A percentile compares a stretch with the other conserved stretches of the same genome.
These are phyloP conservation scores for Chytridium lagenaria DNA, from an alignment of 371 early-diverging fungal species.

Conservation along the genomic window DNA sequence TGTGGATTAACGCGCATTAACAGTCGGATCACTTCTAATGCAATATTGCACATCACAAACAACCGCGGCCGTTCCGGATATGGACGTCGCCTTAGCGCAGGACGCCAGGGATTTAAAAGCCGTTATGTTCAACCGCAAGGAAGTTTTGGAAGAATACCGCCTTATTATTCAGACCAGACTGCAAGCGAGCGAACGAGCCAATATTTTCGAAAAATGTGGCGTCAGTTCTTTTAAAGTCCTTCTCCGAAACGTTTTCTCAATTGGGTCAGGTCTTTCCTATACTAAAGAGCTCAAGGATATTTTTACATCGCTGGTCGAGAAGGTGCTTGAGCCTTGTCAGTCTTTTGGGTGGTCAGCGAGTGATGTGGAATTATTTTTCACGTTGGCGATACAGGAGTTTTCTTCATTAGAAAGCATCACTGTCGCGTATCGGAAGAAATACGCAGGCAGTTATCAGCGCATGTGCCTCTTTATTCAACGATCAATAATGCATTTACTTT, in stretches of 20 bases:
- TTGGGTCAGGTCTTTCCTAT: conserved; percentile 58
- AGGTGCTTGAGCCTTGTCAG: conserved; percentile 56
- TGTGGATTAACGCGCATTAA: not conserved
- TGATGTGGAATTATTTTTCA: conserved; percentile 40
- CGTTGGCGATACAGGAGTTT: conserved; percentile 16
- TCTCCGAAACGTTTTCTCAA: conserved; percentile 54
- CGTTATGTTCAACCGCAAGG: conserved; percentile 50
- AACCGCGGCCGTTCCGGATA: conserved; percentile 45
- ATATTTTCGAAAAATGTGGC: conserved; percentile 46
- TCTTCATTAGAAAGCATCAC: conserved; percentile 23
- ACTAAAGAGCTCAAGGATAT: conserved; percentile 64
- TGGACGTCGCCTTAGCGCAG: conserved; percentile 53
- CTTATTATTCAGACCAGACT: not conserved
- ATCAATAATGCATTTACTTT: not conserved
- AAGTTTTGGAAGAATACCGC: conserved; percentile 49
- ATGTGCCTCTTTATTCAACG: conserved; percentile 8
- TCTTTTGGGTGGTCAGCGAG: conserved; percentile 32
- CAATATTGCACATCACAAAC: conserved; percentile 39
- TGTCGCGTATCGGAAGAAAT: conserved; percentile 32
- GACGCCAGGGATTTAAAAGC: conserved; percentile 51
- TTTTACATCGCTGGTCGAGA: conserved; percentile 58
- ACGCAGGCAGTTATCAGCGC: conserved; percentile 24
- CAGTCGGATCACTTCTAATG: conserved; percentile 49
- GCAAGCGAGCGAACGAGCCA: not conserved
- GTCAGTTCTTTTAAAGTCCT: conserved; percentile 45